Base-by-base conservation (phyloP, 2,329 filamentous ascomycete species). In the Trichoderma koningii region DNA sequence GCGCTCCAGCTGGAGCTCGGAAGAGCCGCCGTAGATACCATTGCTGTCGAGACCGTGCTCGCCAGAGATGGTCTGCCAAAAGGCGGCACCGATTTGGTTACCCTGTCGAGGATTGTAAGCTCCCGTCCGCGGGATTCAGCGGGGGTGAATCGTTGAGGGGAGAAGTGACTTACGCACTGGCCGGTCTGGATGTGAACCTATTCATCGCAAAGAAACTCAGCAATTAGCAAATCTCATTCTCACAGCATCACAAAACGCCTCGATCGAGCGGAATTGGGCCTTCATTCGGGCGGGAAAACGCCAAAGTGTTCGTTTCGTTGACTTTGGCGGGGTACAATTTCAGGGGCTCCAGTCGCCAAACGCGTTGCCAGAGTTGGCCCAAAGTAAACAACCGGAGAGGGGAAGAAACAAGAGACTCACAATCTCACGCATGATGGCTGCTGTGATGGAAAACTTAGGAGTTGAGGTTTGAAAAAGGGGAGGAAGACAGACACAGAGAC, bases 11-110 rank as follows among this genome's bases (percentile, higher is more conserved):
- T 99, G 95, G 79, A 98, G 93, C 82, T 98, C 95, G 51, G 94
- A 98, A 74, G 92, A 93, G 79, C 95, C 95, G 82, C 96, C 96
- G 89, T 98, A 98, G 90, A 97, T 90, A 83, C 94, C 94, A 81
- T 92, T 92, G 83, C 91, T 92, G 83, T 99, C 95, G 78, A 99
- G 93, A 77, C 95, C 95, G 82, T 99, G 95, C 87, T 93, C 90
- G 81, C 89, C 88, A 77, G 90, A 92, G 79, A 93, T 93, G 76
- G 85, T 90, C 81, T 93, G 90, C 90, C 95, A 99, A 88, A 99
- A 99, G 83, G 95, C 95, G 86, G 95, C 95, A 94, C 95, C 95
- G 75, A 98, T 97, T 92, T 99, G 95, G 91, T 99, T 99, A 88
- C 95, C 95, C 94, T 97, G 76, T 74, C 64, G 68, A 74, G 70